These are phyloP conservation scores for Prunus campanulata DNA, from an alignment of 306 rosid species.

Conservation along the genomic window DNA sequence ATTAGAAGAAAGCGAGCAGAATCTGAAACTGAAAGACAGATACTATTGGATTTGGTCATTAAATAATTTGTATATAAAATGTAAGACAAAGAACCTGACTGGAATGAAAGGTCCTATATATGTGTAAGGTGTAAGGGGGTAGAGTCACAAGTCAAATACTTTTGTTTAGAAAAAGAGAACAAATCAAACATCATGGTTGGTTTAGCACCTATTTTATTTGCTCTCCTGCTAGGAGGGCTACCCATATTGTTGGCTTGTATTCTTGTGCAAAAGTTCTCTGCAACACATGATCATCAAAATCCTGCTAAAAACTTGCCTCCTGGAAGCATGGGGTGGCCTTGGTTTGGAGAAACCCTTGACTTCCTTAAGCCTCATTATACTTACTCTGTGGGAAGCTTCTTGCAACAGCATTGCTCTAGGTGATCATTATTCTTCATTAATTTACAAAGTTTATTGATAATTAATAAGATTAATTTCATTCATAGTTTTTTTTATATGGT, in stretches of 20 bases:
- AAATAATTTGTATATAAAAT: neutral
- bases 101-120: neutral
- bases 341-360: constrained; percentile 57
- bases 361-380: constrained; percentile 73
- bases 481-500: neutral
- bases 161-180: neutral
- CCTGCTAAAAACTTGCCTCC: constrained; percentile 34
- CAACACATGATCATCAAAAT: constrained; percentile 3
- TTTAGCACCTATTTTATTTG: constrained; percentile 18
- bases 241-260: constrained; percentile 27
- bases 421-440: constrained; percentile 6
- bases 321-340: constrained; percentile 78
- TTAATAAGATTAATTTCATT: neutral
- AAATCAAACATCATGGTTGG: constrained; percentile 31
- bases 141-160: neutral
- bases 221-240: constrained; percentile 30
- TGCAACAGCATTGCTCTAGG: constrained; percentile 60
- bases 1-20: neutral
- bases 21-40: neutral
- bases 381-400: constrained; percentile 56
- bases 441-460: neutral
- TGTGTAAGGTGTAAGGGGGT: neutral
- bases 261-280: constrained; percentile 32
- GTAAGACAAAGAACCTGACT: neutral
- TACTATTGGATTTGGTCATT: neutral